Percentiles rank a stretch among this genome's conserved stretches.
phyloP scores from a whole-genome alignment of 441 rosid genomes.

The Kokia cookei region DNA sequence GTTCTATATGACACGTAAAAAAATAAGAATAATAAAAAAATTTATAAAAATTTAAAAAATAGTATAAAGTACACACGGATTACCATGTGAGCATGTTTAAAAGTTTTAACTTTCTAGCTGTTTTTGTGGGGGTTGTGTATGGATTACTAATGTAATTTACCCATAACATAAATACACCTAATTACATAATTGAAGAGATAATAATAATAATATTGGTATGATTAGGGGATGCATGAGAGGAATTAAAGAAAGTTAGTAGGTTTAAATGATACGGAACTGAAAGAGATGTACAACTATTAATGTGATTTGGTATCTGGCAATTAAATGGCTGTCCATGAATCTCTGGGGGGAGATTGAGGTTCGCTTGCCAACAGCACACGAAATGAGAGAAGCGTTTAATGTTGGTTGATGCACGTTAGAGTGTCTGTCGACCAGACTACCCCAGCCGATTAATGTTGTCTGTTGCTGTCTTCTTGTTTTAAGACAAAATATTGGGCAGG shows the following conservation, averaged over 20 bases:
- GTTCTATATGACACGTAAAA: too few relatives aligned
- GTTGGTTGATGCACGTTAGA: constrained; percentile 19
- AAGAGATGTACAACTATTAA: neutral
- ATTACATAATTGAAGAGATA: too few relatives aligned
- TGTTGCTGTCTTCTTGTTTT: constrained; percentile 17
- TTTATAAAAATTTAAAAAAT: too few relatives aligned
- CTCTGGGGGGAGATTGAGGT: neutral
- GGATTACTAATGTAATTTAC: too few relatives aligned
- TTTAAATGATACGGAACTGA: neutral
- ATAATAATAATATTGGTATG: neutral
- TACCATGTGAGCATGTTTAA: too few relatives aligned
- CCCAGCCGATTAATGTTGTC: constrained; percentile 18
- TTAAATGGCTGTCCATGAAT: constrained; percentile 4
- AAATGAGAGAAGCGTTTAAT: neutral
- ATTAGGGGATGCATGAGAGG: neutral
- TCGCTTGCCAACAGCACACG: constrained; percentile 4
- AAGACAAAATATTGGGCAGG: neutral
- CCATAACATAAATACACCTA: too few relatives aligned
- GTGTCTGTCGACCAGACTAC: constrained; percentile 12
- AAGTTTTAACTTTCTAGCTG: too few relatives aligned
- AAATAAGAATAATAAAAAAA: too few relatives aligned
- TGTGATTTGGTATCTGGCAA: neutral
- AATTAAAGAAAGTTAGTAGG: neutral
- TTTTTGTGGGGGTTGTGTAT: too few relatives aligned
- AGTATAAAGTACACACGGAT: too few relatives aligned